Percentiles rank a stretch among this genome's conserved stretches.
Evolutionary conservation across 2,329 filamentous ascomycete species (phyloP).

Genomic region (Ophiobolus disseminans): DNA sequence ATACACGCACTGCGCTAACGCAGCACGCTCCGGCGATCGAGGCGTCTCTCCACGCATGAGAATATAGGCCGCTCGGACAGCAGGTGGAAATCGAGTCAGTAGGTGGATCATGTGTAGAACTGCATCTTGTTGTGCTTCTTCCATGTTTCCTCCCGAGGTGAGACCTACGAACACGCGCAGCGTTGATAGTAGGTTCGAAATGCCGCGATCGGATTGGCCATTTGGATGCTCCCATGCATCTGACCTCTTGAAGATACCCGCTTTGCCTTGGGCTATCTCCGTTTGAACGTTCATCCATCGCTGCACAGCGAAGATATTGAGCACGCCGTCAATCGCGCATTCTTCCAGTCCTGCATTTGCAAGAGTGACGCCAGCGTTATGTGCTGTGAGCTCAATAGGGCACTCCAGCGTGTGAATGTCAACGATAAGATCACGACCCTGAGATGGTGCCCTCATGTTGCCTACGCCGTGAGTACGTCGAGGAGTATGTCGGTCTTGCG

Average conservation of each 20-base stretch:
- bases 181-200: constrained; percentile 46
- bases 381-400: constrained; percentile 29
- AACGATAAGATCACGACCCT: constrained; percentile 12
- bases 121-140: constrained; percentile 32
- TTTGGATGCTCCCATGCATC: constrained; percentile 35
- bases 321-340: constrained; percentile 23
- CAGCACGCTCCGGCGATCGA: constrained; percentile 36
- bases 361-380: constrained; percentile 24
- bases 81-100: constrained; percentile 43
- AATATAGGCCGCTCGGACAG: constrained; percentile 41
- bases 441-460: background rate
- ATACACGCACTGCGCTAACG: constrained; percentile 39
- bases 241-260: constrained; percentile 32
- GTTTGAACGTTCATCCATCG: constrained; percentile 10
- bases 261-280: constrained; percentile 18
- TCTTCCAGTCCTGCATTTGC: constrained; percentile 19
- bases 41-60: constrained; percentile 44
- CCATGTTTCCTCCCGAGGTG: constrained; percentile 12
- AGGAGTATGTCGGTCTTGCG: background rate
- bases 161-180: constrained; percentile 38
- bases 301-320: constrained; percentile 38
- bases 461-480: background rate
- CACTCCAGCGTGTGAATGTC: constrained; percentile 41
- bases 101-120: constrained; percentile 40
- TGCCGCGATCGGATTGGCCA: constrained; percentile 40